These are phyloP conservation scores for Phytopythium aichiense DNA, from an alignment of 352 stramenopile species.

Conservation along the genomic window DNA sequence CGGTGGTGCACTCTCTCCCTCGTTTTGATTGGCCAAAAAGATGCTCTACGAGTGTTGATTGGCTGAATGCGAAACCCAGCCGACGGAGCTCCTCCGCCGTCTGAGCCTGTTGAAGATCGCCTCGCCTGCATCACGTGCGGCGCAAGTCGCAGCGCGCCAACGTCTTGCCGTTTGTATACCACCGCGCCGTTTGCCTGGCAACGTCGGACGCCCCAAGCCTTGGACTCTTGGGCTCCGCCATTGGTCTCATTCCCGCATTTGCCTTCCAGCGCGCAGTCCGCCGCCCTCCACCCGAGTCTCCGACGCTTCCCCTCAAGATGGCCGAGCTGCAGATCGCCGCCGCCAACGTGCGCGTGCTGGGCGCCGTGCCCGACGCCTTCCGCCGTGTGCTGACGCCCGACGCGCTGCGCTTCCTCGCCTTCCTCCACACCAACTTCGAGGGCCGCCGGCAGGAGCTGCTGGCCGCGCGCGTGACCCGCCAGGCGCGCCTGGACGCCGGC, in stretches of 20 bases:
- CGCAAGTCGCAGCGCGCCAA: background rate
- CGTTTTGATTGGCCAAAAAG: constrained; percentile 5
- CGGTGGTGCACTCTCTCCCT: background rate
- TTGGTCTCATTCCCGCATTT: constrained; percentile 6
- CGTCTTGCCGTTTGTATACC: too few relatives aligned
- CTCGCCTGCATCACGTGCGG: background rate
- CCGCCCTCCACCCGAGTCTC: background rate
- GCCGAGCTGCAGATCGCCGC: constrained; percentile 41
- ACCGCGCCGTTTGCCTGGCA: too few relatives aligned
- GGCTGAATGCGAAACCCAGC: background rate
- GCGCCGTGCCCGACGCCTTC: constrained; percentile 72
- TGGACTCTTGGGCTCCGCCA: too few relatives aligned
- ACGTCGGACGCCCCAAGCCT: too few relatives aligned
- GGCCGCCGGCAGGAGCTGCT: constrained; percentile 41
- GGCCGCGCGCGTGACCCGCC: constrained; percentile 41
- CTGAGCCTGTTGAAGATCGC: constrained; percentile 6
- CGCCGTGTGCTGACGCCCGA: constrained; percentile 87
- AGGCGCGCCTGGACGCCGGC: constrained; percentile 86
- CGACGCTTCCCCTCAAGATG: constrained; percentile 18
- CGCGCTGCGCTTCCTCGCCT: constrained; percentile 89
- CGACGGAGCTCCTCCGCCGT: background rate
- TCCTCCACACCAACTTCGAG: constrained; percentile 89
- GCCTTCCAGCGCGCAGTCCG: background rate
- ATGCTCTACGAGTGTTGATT: background rate
- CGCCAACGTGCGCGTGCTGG: constrained; percentile 81